Evolutionary conservation across 805 yeast species (phyloP), one percentile per base, ranked within the genome.

Genomic region (Isabelozyma gotoi): DNA sequence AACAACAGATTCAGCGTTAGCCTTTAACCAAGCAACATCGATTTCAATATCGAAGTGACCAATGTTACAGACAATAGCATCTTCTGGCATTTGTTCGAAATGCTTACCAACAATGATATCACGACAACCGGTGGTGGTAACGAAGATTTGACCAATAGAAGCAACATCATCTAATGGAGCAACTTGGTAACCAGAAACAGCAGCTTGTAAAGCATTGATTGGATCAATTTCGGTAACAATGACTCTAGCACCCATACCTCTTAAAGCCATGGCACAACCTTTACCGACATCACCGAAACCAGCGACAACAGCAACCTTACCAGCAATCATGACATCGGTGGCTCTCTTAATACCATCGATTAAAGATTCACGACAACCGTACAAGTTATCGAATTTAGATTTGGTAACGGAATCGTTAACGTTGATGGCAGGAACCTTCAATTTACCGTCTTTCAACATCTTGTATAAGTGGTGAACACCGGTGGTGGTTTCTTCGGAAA

Each of bases 221-320:
- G 99, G 99, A 76, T 92, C 99, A 64, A 92, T 79, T 81, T 92
- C 99, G 59, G 98, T 86, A 65, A 92, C 90, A 56, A 94, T 81
- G 61, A 92, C 99, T 75, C 97, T 88, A 57, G 99, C 97, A 80
- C 99, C 99, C 97, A 92, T 91, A 68, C 95, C 91, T 77, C 88
- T 85, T 65, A 94, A 83, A 56, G 99, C 96, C 88, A 90, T 86
- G 71, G 97, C 97, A 83, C 99, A 92, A 74, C 99, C 99, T 80
- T 92, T 92, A 80, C 99, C 99, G 67, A 92, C 99, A 71, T 92
- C 99, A 83, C 99, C 99, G 80, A 84, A 92, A 77, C 99, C 99
- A 51, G 97, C 97, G 62, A 92, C 98, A 62, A 92, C 95, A 50
- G 98, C 96, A 67, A 88, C 94, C 81, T 92, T 92, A 79, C 99